Evolutionary conservation across 257 asterid genomes (phyloP).

Genomic region (Solanum piurae): DNA sequence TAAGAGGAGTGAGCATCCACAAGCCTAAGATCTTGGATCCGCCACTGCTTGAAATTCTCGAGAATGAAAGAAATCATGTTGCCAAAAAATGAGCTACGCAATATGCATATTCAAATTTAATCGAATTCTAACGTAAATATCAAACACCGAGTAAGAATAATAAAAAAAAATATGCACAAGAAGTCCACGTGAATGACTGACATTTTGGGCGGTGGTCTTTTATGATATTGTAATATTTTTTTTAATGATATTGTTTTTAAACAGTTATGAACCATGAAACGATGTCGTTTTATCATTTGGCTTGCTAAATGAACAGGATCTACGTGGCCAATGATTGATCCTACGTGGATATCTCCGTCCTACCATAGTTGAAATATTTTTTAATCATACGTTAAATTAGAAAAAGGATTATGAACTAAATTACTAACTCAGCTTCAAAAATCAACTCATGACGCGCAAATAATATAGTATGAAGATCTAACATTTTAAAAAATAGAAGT

Average conservation of each 20-base stretch:
- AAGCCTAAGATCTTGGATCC: no score
- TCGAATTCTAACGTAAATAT: no score
- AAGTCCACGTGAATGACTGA: slow-evolving; percentile 38
- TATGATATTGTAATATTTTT: not conserved
- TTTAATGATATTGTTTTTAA: not conserved
- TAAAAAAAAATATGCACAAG: not conserved
- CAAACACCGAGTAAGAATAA: no score
- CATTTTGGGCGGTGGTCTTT: slow-evolving; percentile 28
- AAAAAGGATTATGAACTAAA: not conserved
- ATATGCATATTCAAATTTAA: no score
- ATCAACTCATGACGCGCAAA: not conserved
- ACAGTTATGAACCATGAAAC: not conserved
- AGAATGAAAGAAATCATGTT: no score
- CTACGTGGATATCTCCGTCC: slow-evolving; percentile 24
- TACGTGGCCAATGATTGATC: slow-evolving; percentile 1
- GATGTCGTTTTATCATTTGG: not conserved
- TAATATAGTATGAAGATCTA: not conserved
- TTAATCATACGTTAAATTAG: not conserved
- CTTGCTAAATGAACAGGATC: slow-evolving; percentile 21
- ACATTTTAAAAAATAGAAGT: no score
- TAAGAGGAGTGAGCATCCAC: no score
- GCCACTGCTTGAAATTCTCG: not conserved
- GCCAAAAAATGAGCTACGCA: no score
- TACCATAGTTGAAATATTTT: not conserved
- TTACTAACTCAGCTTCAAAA: not conserved